phyloP scores from a whole-genome alignment of 257 asterid genomes.

The Perilla frutescens region DNA sequence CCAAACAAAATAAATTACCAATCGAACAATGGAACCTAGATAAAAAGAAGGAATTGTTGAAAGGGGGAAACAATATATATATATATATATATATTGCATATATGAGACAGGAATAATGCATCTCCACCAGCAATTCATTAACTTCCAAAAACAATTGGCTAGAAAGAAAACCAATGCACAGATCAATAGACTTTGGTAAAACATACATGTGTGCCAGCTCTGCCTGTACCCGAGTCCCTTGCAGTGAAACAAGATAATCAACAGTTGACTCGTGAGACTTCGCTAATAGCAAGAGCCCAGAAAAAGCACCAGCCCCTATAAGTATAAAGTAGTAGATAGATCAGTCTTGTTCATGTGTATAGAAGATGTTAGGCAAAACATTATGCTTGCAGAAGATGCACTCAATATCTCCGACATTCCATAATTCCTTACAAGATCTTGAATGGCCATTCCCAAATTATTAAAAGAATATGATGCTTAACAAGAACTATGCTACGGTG shows the following conservation, averaged over 20 bases:
- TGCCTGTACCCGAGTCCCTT: slow-evolving; percentile 76
- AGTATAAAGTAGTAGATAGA: slow-evolving; percentile 8
- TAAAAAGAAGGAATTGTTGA: not conserved
- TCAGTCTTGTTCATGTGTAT: not conserved
- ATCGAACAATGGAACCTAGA: slow-evolving; percentile 21
- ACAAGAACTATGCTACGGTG: not conserved
- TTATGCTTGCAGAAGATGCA: not conserved
- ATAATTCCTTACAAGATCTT: not conserved
- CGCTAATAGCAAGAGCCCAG: slow-evolving; percentile 44
- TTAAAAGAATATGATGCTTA: not conserved
- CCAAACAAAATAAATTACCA: slow-evolving; percentile 27
- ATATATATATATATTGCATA: not conserved
- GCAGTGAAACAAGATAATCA: slow-evolving; percentile 66
- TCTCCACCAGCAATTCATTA: slow-evolving; percentile 10
- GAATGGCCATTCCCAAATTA: not conserved
- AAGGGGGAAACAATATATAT: too few species aligned
- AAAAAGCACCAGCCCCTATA: slow-evolving; percentile 54
- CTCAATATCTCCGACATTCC: not conserved
- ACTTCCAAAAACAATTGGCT: not conserved
- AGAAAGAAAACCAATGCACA: not conserved
- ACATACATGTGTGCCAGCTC: slow-evolving; percentile 72
- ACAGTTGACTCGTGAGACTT: slow-evolving; percentile 47
- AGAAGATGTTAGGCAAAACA: not conserved
- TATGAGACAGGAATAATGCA: not conserved
- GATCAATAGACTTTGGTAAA: slow-evolving; percentile 21